These are phyloP conservation scores for Aspergillus taichungensis DNA, from an alignment of 495 filamentous ascomycete genomes.

Conservation along the genomic window DNA sequence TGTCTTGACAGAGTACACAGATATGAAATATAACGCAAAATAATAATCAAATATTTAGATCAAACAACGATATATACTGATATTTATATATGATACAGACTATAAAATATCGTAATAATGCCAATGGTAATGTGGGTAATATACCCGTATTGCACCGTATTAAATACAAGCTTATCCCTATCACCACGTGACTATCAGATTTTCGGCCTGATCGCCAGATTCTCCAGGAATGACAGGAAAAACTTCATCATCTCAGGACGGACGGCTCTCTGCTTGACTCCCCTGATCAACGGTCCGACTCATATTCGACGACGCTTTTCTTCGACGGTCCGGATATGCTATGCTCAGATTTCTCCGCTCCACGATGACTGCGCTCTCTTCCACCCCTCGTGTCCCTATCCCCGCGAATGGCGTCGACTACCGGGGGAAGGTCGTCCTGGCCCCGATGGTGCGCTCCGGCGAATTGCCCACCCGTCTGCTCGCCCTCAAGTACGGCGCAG, in stretches of 20 bases:
- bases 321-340: slow-evolving; percentile 18
- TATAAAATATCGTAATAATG: too few relatives aligned
- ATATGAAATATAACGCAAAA: too few relatives aligned
- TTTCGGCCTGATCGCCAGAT: too few relatives aligned
- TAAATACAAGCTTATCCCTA: too few relatives aligned
- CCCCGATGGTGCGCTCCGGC: slow-evolving; percentile 94
- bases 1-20: too few relatives aligned
- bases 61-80: too few relatives aligned
- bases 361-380: slow-evolving; percentile 49
- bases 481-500: slow-evolving; percentile 88
- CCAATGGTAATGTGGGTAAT: not conserved
- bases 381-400: slow-evolving; percentile 60
- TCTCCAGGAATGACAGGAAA: too few relatives aligned
- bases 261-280: not conserved
- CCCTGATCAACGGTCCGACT: too few relatives aligned
- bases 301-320: not conserved
- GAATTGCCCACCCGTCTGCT: slow-evolving; percentile 84
- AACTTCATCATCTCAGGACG: slow-evolving; percentile 3
- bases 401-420: slow-evolving; percentile 87
- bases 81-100: too few relatives aligned
- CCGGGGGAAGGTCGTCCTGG: slow-evolving; percentile 83
- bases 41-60: too few relatives aligned
- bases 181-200: too few relatives aligned
- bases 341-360: slow-evolving; percentile 37
- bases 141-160: too few relatives aligned